These are phyloP conservation scores for Phlyctochytrium planicorne DNA, from an alignment of 192 early-diverging fungal genomes.

Conservation along the genomic window DNA sequence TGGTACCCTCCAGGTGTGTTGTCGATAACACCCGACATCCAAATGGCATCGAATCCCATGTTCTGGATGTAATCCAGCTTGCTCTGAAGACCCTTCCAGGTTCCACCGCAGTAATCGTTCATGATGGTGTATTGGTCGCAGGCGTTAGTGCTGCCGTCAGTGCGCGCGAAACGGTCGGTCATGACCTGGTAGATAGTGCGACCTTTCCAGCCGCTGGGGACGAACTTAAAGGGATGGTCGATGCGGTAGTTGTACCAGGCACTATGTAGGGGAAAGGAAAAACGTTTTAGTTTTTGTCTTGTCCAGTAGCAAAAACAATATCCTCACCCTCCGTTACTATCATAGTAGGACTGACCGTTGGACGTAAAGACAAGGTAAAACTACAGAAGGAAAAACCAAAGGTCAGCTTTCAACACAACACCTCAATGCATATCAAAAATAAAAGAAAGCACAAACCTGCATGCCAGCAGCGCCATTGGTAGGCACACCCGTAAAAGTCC, in stretches of 20 bases:
- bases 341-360: not conserved
- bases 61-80: slow-evolving; percentile 48
- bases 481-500: not conserved
- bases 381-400: no score
- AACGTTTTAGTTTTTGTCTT: no score
- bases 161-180: slow-evolving; percentile 44
- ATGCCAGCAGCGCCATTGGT: not conserved
- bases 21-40: not conserved
- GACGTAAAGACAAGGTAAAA: not conserved
- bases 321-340: not conserved
- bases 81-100: slow-evolving; percentile 36
- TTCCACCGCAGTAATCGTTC: slow-evolving; percentile 47
- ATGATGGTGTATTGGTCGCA: slow-evolving; percentile 16
- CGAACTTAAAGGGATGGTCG: not conserved
- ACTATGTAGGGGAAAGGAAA: no score
- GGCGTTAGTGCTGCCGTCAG: slow-evolving; percentile 7
- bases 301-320: no score
- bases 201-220: slow-evolving; percentile 26
- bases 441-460: no score
- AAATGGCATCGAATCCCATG: slow-evolving; percentile 51
- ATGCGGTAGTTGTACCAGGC: slow-evolving; percentile 1
- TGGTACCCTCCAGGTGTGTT: slow-evolving; percentile 33
- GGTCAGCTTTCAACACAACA: no score
- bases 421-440: no score
- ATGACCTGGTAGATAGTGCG: slow-evolving; percentile 49